Evolutionary conservation across 2,329 filamentous ascomycete species (phyloP).

Genomic region (Fusarium globosum): DNA sequence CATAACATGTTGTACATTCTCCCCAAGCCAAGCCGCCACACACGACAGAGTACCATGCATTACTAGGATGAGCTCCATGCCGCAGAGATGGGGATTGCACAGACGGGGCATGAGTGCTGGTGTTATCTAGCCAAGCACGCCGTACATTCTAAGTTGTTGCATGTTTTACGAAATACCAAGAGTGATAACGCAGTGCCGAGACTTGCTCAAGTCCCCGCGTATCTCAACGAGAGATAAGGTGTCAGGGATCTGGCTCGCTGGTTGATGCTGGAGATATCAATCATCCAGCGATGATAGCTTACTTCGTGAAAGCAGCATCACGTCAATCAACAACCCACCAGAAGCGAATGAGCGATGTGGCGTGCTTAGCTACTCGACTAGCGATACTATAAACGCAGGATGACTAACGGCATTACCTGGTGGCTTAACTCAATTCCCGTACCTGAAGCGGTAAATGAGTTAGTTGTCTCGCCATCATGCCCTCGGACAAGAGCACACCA

Average conservation of each 20-base stretch:
- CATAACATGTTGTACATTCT: conserved; percentile 37
- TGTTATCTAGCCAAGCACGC: conserved; percentile 35
- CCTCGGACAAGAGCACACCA: conserved; percentile 11
- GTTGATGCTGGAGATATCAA: not conserved
- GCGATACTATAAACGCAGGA: not conserved
- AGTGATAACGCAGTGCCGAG: conserved; percentile 27
- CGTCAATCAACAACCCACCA: not conserved
- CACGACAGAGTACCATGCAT: conserved; percentile 30
- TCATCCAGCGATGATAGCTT: not conserved
- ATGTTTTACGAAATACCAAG: conserved; percentile 27
- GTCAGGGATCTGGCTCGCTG: not conserved
- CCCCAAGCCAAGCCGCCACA: conserved; percentile 35
- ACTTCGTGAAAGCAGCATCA: not conserved
- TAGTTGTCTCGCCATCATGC: conserved; percentile 14
- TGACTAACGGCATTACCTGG: conserved; percentile 25
- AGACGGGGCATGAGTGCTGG: conserved; percentile 20
- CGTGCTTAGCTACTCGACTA: not conserved
- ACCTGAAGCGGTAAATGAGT: not conserved
- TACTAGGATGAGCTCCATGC: conserved; percentile 8
- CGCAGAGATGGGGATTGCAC: conserved; percentile 22
- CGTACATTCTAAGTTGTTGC: conserved; percentile 3
- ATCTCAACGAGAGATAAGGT: conserved; percentile 20
- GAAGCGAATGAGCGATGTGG: not conserved
- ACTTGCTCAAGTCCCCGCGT: conserved; percentile 1
- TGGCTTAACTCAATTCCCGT: not conserved